Evolutionary conservation across 768 basidiomycete species (phyloP).

Genomic region (Leccinum arenicola): DNA sequence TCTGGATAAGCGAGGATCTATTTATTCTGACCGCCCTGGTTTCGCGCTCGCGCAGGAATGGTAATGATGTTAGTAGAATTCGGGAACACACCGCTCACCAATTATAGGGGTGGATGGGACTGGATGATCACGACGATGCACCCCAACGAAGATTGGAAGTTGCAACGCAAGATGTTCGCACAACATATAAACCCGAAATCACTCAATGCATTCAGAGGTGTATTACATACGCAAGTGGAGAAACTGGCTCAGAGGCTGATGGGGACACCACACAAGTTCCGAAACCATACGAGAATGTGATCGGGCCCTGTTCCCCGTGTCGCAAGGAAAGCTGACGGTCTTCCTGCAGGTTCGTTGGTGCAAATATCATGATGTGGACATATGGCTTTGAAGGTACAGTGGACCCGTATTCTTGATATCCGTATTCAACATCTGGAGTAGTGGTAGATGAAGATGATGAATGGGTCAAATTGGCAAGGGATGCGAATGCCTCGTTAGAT

Average conservation of each 20-base stretch:
- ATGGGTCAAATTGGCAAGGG: no score
- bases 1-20: conserved; percentile 4
- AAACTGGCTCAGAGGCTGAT: conserved; percentile 1
- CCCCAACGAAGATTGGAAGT: background rate
- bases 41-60: conserved; percentile 3
- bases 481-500: no score
- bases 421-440: no score
- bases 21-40: conserved; percentile 6
- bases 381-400: no score
- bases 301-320: background rate
- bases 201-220: background rate
- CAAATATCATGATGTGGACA: no score
- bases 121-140: conserved; percentile 7
- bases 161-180: conserved; percentile 4
- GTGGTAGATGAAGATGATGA: no score
- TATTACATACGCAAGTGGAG: background rate
- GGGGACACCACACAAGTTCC: background rate
- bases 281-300: conserved; percentile 3
- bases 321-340: background rate
- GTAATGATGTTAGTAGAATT: background rate
- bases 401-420: no score
- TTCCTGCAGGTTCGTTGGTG: no score
- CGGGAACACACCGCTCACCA: background rate
- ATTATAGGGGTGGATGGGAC: conserved; percentile 6
- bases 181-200: background rate